phyloP scores from a whole-genome alignment of 2,329 filamentous ascomycete species.

The Paecilomyces dactylethromorphus region DNA sequence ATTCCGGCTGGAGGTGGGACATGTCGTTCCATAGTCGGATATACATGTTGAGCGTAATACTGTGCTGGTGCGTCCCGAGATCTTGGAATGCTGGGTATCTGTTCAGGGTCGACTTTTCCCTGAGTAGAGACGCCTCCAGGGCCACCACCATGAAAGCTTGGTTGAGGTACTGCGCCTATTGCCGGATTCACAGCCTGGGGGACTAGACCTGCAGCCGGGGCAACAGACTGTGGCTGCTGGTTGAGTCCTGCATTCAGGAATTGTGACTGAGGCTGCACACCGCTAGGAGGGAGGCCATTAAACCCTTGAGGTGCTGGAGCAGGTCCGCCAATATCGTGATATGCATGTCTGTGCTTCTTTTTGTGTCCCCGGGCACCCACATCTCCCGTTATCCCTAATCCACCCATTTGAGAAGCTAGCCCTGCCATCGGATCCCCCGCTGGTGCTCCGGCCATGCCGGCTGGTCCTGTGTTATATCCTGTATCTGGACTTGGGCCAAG shows the following conservation, averaged over 20 bases:
- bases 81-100: conserved; percentile 83
- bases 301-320: conserved; percentile 56
- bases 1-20: conserved; percentile 81
- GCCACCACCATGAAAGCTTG: conserved; percentile 34
- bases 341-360: conserved; percentile 93
- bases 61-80: conserved; percentile 76
- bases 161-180: conserved; percentile 20
- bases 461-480: conserved; percentile 20
- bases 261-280: conserved; percentile 48
- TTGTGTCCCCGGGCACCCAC: conserved; percentile 46
- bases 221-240: conserved; percentile 25
- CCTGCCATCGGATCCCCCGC: conserved; percentile 31
- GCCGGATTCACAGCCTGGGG: conserved; percentile 10
- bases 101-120: conserved; percentile 77
- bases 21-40: conserved; percentile 92
- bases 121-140: conserved; percentile 58
- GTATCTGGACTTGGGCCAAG: conserved; percentile 17
- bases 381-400: conserved; percentile 59
- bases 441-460: conserved; percentile 16
- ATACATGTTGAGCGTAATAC: conserved; percentile 80
- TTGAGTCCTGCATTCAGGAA: conserved; percentile 53
- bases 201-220: conserved; percentile 19
- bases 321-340: conserved; percentile 75
- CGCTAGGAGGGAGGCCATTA: conserved; percentile 59
- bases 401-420: conserved; percentile 64